Percentiles rank a stretch among this genome's conserved stretches.
phyloP scores from a whole-genome alignment of 805 yeast species.

The Zygotorulaspora danielsina region DNA sequence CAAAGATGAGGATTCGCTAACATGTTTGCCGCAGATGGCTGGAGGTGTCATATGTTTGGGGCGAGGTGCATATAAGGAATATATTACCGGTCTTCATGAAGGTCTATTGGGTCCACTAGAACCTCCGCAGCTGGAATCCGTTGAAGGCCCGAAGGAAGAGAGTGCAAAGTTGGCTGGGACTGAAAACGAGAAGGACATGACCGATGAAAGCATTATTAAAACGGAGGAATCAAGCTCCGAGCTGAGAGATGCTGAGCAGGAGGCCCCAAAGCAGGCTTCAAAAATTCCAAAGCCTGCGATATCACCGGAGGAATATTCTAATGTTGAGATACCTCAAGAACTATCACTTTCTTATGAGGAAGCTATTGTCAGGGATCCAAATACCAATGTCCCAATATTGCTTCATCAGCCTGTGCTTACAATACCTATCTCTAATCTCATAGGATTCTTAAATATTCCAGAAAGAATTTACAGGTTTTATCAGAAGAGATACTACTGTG shows the following conservation, averaged over 20 bases:
- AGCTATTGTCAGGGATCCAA: conserved; percentile 30
- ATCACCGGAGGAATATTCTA: conserved; percentile 50
- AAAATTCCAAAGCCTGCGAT: conserved; percentile 62
- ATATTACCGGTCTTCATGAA: conserved; percentile 84
- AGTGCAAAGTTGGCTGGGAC: not conserved
- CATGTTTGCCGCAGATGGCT: conserved; percentile 41
- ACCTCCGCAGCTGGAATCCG: conserved; percentile 35
- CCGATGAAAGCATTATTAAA: conserved; percentile 3
- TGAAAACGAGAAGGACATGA: conserved; percentile 6
- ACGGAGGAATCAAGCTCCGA: conserved; percentile 5
- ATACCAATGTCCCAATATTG: conserved; percentile 46
- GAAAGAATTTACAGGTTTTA: conserved; percentile 73
- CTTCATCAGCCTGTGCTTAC: conserved; percentile 77
- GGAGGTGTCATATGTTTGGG: conserved; percentile 94
- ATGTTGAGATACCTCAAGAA: conserved; percentile 57
- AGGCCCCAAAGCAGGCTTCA: conserved; percentile 11
- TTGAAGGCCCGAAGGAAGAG: conserved; percentile 2
- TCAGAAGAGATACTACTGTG: conserved; percentile 66
- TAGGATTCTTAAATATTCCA: conserved; percentile 78
- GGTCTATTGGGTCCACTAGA: conserved; percentile 90
- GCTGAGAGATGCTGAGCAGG: conserved; percentile 13
- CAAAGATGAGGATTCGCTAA: conserved; percentile 46
- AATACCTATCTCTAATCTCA: conserved; percentile 67
- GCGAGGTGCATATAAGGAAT: conserved; percentile 94
- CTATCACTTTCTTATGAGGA: conserved; percentile 38